These are phyloP conservation scores for Aquanectria penicillioides DNA, from an alignment of 2,329 filamentous ascomycete species.

Conservation along the genomic window DNA sequence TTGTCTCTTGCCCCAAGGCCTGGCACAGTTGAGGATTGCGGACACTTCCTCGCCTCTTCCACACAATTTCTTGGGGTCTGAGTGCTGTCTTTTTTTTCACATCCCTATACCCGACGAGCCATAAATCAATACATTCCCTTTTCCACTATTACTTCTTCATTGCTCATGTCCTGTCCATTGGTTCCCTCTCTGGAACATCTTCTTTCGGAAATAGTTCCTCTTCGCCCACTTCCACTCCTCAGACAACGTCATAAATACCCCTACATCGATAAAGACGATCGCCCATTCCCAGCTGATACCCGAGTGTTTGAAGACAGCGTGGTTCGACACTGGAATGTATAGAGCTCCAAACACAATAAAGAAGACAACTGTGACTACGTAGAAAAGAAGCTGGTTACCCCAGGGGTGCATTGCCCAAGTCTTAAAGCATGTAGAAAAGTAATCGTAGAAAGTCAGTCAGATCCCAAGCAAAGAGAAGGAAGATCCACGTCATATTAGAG, in stretches of 20 bases:
- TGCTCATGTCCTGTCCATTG: slow-evolving; percentile 1
- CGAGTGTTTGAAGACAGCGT: slow-evolving; percentile 71
- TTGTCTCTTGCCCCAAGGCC: no score
- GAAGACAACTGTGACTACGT: slow-evolving; percentile 61
- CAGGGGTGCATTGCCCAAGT: slow-evolving; percentile 67
- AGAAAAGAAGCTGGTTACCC: slow-evolving; percentile 64
- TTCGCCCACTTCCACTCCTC: slow-evolving; percentile 77
- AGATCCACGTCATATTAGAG: slow-evolving; percentile 74
- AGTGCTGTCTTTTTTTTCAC: no score
- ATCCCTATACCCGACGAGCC: background rate
- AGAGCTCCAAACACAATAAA: slow-evolving; percentile 67
- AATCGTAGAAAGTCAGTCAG: slow-evolving; percentile 72
- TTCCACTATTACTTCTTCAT: background rate
- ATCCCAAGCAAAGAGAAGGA: slow-evolving; percentile 77
- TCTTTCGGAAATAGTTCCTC: slow-evolving; percentile 61
- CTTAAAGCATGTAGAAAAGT: slow-evolving; percentile 66
- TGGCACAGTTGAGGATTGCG: no score
- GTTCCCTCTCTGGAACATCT: slow-evolving; percentile 15
- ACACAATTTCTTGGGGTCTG: no score
- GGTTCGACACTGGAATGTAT: slow-evolving; percentile 77
- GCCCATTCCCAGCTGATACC: slow-evolving; percentile 77
- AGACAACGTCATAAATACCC: slow-evolving; percentile 70
- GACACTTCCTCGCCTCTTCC: no score
- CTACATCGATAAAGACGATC: slow-evolving; percentile 69
- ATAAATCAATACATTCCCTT: background rate